A percentile compares a stretch with the other conserved stretches of the same genome.
Evolutionary conservation across 1,284 basidiomycete genomes (phyloP).

Genomic region (Flammula alnicola): DNA sequence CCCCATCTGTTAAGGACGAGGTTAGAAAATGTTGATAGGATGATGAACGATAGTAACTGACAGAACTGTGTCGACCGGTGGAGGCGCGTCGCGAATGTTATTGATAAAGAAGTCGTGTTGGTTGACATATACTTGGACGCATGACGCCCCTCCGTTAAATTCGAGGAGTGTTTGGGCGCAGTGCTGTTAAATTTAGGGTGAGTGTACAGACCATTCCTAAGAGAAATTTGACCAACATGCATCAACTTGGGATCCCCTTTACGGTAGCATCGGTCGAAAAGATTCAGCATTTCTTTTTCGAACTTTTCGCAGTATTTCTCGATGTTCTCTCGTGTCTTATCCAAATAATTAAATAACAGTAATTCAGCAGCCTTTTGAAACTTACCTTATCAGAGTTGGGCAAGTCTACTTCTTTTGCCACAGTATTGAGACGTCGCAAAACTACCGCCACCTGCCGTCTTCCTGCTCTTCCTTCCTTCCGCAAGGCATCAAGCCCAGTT

Average conservation of each 20-base stretch:
- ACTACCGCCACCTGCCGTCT: conserved; percentile 89
- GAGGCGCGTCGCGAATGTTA: conserved; percentile 67
- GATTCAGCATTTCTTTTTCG: conserved; percentile 96
- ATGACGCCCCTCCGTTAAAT: conserved; percentile 97
- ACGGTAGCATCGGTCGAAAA: conserved; percentile 95
- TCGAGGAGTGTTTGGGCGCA: conserved; percentile 96
- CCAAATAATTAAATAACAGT: conserved; percentile 4
- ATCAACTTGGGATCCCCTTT: conserved; percentile 99
- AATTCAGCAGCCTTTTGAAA: neutral
- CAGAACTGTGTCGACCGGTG: conserved; percentile 64
- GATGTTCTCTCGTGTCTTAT: conserved; percentile 82
- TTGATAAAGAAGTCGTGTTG: conserved; percentile 99
- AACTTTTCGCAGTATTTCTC: conserved; percentile 98
- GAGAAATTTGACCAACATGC: conserved; percentile 64
- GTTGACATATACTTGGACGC: conserved; percentile 98
- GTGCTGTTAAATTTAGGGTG: conserved; percentile 61
- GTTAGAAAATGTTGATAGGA: conserved; percentile 15
- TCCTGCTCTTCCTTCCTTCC: conserved; percentile 89
- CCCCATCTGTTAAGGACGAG: conserved; percentile 92
- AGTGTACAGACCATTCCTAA: conserved; percentile 1
- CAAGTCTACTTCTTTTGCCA: conserved; percentile 92
- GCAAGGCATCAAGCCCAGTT: conserved; percentile 74
- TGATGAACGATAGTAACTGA: conserved; percentile 39
- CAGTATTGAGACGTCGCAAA: conserved; percentile 84
- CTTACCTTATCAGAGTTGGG: conserved; percentile 78